Base-by-base conservation (phyloP, 345 rosid species). In the Eucalyptus polybractea region DNA sequence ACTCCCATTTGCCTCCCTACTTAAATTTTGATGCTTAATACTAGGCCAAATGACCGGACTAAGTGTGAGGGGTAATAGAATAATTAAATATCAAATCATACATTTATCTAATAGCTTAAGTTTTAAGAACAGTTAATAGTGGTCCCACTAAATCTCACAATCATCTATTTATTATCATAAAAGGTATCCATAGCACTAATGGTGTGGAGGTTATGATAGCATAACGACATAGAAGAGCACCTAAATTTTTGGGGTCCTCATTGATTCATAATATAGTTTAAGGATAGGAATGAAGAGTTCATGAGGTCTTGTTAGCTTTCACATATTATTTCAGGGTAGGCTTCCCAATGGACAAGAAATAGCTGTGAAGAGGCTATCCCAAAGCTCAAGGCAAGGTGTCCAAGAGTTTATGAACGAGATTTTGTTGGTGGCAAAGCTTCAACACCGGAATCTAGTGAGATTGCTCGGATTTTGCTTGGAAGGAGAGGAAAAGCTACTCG, bases 351-450 rank as follows among this genome's bases (percentile, higher is more conserved):
- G 95, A 45, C 89, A 81, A 89, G 90, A 90, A 31, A 86, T 93
- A 50, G 97, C 96, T 0, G 95, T 94, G 25, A 95, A 95, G 88
- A 94, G 92, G 87, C 88, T 95, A 14, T 92, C 94, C 7, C 60
- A 3, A 65, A 25, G 37, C 50, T 95, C 96, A 4, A 29, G 13
- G 1, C 95, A 95, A 89, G 97, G 97, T 4, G 45, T 58, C 11
- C 10, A 50, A 37, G 80, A 69, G 21, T 37, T 69, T 69, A 69
- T 31, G 44, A 69, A 33, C 0, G 44, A 72, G 81, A 33, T 72
- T 33, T 9, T 72, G 81, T 72, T 72, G 24, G 42, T 33, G 81
- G 81, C 81, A 4, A 72, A 72, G 81, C 44, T 72, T 72, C 81
- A 72, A 72, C 81, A 72, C 40, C 44, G 44, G 44, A 72, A 72